Base-by-base conservation (phyloP, 169 alveolate species). In the Plasmodium malariae region DNA sequence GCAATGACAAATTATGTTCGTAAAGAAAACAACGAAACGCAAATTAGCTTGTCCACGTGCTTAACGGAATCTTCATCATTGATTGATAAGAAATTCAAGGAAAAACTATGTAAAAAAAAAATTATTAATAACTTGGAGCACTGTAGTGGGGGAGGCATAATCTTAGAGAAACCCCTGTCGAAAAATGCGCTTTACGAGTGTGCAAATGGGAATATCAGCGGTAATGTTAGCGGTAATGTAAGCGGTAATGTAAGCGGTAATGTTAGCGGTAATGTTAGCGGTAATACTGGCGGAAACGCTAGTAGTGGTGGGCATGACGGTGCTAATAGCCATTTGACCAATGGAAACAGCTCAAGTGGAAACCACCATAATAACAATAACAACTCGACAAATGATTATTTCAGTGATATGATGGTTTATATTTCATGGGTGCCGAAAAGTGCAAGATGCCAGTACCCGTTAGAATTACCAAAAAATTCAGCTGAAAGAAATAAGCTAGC, bases 361-460 rank as follows among this genome's bases (percentile, higher is more conserved):
- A 60, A 30, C 19, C 6, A 24, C 6, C 19, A 60, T 60, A 21
- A 28, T 11, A 60, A 28, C 9, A 60, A 17, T 24, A 14, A 30
- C 17, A 43, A 68, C 14, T 65, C 51, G 32, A 54, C 63, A n/a
- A 83, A 83, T 36, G 91, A 83, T 17, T 67, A 83, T 32, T 83
- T 67, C 49, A 83, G 91, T 63, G 91, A 83, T 43, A 83, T 83
- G 91, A 83, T 83, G 91, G 91, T 87, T 0, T 87, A 87, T 63
- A 74, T 87, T 28, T 87, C 92, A 19, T 87, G 92, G 92, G 88
- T 87, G 6, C 92, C 92, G 7, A 87, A 87, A 28, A 87, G 88
- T 32, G 92, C 92, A n/a, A 48, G 92, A 6, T 87, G 92, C 19
- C 88, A 87, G 43, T 74, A 73, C 62, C 88, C 88, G 49, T 17